Percentiles rank a stretch among this genome's conserved stretches.
Evolutionary conservation across 257 asterid species (phyloP).

Genomic region (Fraxinus pennsylvanica): DNA sequence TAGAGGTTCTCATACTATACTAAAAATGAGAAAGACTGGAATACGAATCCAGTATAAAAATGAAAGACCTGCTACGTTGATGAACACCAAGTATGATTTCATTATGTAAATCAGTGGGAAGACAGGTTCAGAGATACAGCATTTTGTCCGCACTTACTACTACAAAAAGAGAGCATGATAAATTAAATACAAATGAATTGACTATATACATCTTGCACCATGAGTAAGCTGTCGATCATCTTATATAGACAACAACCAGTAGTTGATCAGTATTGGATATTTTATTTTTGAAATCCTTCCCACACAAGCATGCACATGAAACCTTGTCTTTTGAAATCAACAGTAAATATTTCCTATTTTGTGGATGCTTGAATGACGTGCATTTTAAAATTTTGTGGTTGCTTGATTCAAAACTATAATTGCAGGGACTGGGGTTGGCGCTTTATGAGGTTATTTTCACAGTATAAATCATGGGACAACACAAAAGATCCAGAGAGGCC

Average conservation of each 20-base stretch:
- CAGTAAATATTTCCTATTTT: neutral
- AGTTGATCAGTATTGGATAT: neutral
- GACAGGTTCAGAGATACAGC: neutral
- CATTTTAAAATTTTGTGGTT: neutral
- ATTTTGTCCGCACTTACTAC: neutral
- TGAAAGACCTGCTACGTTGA: neutral
- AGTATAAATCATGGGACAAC: slow-evolving; percentile 88
- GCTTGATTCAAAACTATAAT: slow-evolving; percentile 29
- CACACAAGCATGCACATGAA: neutral
- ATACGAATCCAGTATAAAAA: neutral
- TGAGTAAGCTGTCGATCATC: neutral
- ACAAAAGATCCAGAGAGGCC: slow-evolving; percentile 81
- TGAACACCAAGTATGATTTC: neutral
- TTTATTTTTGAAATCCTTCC: neutral
- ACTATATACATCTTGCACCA: neutral
- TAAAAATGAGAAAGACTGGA: neutral
- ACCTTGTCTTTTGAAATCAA: neutral
- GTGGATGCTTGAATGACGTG: neutral
- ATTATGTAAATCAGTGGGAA: neutral
- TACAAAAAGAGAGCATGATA: neutral
- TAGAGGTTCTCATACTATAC: neutral
- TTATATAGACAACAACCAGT: neutral
- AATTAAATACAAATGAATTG: neutral
- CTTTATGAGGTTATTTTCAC: slow-evolving; percentile 84
- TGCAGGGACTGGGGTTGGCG: slow-evolving; percentile 99